Evolutionary conservation across 768 basidiomycete genomes (phyloP).

Genomic region (Royoungia palumana): DNA sequence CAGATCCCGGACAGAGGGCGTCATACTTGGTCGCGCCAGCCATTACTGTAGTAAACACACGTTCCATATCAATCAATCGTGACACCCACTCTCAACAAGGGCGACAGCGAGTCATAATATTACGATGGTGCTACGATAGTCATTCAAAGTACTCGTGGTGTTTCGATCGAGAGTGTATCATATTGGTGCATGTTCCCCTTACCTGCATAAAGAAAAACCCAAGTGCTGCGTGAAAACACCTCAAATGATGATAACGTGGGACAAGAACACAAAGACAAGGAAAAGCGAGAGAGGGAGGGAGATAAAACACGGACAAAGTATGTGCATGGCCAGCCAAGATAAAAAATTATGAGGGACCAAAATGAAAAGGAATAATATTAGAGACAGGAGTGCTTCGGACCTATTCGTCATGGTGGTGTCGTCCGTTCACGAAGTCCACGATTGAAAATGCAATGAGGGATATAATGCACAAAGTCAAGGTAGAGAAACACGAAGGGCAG

Average conservation of each 20-base stretch:
- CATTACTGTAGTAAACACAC: no score
- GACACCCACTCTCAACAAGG: no score
- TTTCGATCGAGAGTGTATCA: slow-evolving; percentile 19
- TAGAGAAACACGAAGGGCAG: slow-evolving; percentile 8
- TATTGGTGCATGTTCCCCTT: slow-evolving; percentile 23
- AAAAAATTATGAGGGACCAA: slow-evolving; percentile 19
- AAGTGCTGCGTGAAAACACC: slow-evolving; percentile 12
- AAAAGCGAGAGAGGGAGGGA: not conserved
- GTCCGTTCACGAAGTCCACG: slow-evolving; percentile 19
- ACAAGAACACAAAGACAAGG: slow-evolving; percentile 14
- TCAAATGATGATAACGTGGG: slow-evolving; percentile 12
- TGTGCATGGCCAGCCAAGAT: slow-evolving; percentile 29
- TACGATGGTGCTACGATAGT: slow-evolving; percentile 25
- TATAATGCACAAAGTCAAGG: slow-evolving; percentile 22
- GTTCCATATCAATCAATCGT: no score
- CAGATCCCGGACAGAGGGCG: no score
- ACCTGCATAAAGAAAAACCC: slow-evolving; percentile 28
- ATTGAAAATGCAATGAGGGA: slow-evolving; percentile 21
- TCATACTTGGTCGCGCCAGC: no score
- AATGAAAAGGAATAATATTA: slow-evolving; percentile 29
- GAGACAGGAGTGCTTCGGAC: slow-evolving; percentile 23
- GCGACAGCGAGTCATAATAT: slow-evolving; percentile 22
- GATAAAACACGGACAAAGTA: slow-evolving; percentile 15
- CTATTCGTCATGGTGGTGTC: slow-evolving; percentile 2
- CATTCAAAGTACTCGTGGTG: slow-evolving; percentile 28